Base-by-base conservation (phyloP, 768 basidiomycete species). In the Amanita fuliginea region DNA sequence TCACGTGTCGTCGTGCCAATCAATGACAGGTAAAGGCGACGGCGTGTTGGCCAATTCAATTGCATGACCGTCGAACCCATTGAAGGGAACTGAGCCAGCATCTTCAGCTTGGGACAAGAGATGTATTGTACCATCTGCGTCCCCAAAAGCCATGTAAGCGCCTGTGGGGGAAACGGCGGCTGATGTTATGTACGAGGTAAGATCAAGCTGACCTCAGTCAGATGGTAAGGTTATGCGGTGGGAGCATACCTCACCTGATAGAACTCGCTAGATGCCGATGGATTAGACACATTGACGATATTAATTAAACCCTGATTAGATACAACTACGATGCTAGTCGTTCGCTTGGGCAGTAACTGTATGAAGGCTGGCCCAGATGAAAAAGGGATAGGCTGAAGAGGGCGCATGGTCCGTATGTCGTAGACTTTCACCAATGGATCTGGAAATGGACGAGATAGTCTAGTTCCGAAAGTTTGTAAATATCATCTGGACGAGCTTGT, bases 341-440 rank as follows among this genome's bases (percentile, higher is more conserved):
- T 68, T n/a, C 82, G 76, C 54, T 75, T 83, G 1, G 93, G 90
- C 28, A 93, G 72, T 22, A 86, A 61, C 42, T 85, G 80, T 54
- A 94, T 83, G 62, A 94, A 93, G 1, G 87, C 78, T 1, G 95
- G 93, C 0, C 86, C 86, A 9, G 83, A 77, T 4, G 90, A 80
- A 62, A 96, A 97, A 1, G 89, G 80, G 26, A 97, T 75, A 0
- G 95, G 91, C 2, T 90, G 76, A 2, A 97, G 73, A 0, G 91
- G 74, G 35, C 79, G 76, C 72, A 97, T 78, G 19, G 76, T 88
- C 26, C 95, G 83, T 26, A 90, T 58, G 63, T 99, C 95, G 57
- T 86, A 96, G 10, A 97, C 74, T 66, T 95, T 96, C 54, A 99
- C 90, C 30, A 93, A 71, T 2, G 92, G 89, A 62, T 97, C 95